Evolutionary conservation across 257 asterid genomes (phyloP), one percentile per base, ranked within the genome.

Genomic region (Fraxinus pennsylvanica): DNA sequence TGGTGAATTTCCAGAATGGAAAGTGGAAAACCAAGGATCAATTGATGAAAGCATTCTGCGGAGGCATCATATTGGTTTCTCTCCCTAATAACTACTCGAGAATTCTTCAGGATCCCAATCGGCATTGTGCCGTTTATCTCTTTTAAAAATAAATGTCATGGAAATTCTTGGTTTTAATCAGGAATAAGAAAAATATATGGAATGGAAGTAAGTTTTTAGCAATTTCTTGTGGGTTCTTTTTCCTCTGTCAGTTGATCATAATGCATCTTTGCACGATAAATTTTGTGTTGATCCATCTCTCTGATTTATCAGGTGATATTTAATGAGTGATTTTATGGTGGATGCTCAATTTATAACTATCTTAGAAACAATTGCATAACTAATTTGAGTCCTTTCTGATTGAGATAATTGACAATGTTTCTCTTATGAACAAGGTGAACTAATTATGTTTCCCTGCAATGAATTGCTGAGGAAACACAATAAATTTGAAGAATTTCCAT

Each of bases 11-110:
- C 27, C 74, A 50, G 68, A 39, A 4, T 41, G 82, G 88, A 72
- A 67, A 32, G 5, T 80, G 80, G 85, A 78, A 61, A 45, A 54
- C 78, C 10, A 72, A 21, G 71, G 9, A 83, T 4, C 83, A 72
- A 66, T 54, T 63, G 68, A 76, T 88, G 85, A 81, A 59, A 79
- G 86, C 78, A 68, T 70, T 72, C 47, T 84, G 90, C 67, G 71
- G 41, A 9, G 85, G 84, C 63, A 75, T 86, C 61, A 75, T 80
- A 59, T 81, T 86, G 36, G 81, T 71, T 6, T 83, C 81, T 74
- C 29, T 79, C 68, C 80, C 83, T 2, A 77, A 2, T 36, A n/a
- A 77, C 39, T 76, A 33, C 13, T 47, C 77, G 5, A 87, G 92
- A 6, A 45, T 61, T 10, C 47, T 86, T 67, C 74, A 65, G 78